Evolutionary conservation across 495 filamentous ascomycete genomes (phyloP).

Genomic region (Pseudomonodictys pantanalensis): DNA sequence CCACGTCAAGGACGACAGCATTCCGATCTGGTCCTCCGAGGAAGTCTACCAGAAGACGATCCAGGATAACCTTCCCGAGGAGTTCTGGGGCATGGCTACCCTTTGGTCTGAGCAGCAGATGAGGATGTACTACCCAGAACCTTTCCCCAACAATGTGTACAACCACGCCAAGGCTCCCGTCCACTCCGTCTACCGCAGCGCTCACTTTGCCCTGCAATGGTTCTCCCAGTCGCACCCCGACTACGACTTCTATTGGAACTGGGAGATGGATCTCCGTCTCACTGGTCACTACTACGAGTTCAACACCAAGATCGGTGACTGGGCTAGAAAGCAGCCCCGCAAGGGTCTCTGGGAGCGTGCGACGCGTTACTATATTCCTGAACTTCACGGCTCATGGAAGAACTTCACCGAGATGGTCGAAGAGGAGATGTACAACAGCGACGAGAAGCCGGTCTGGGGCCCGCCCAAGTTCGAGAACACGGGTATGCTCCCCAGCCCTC

Average conservation of each 20-base stretch:
- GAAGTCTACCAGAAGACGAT: conserved; percentile 52
- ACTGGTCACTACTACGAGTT: conserved; percentile 57
- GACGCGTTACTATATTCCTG: conserved; percentile 49
- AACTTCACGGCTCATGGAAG: conserved; percentile 44
- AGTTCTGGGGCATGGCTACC: conserved; percentile 55
- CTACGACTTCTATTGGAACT: conserved; percentile 61
- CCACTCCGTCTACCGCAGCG: conserved; percentile 43
- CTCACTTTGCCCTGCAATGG: conserved; percentile 52
- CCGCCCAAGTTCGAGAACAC: conserved; percentile 39
- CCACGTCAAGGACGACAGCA: conserved; percentile 54
- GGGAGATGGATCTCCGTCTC: conserved; percentile 61
- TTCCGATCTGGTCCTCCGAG: conserved; percentile 52
- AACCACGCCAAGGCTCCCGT: conserved; percentile 38
- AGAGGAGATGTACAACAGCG: conserved; percentile 37
- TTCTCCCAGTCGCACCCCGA: conserved; percentile 56
- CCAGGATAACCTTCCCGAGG: conserved; percentile 50
- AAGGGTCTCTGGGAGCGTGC: conserved; percentile 52
- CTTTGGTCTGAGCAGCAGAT: conserved; percentile 55
- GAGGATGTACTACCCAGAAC: conserved; percentile 47
- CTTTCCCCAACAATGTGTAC: conserved; percentile 43
- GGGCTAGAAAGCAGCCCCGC: conserved; percentile 55
- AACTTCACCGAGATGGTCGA: conserved; percentile 49
- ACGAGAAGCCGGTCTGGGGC: conserved; percentile 48
- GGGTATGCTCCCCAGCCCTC: conserved; percentile 40
- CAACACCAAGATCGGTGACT: conserved; percentile 47